Conservation (phyloP, 345 rosid genomes). For the Citrus unshiu region DNA sequence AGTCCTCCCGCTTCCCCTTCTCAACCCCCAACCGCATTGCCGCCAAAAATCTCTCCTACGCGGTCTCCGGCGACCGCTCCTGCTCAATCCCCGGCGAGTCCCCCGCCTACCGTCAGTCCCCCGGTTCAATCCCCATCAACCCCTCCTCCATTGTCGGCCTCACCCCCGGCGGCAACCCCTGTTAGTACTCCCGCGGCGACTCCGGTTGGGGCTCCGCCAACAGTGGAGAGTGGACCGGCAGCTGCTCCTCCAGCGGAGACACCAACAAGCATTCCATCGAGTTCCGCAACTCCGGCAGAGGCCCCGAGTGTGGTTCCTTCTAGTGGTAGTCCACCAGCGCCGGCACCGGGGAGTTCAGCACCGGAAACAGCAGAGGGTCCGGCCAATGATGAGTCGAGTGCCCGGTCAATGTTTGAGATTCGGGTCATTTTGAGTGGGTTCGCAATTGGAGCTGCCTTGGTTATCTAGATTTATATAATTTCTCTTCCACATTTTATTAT, state of each 20-base stretch:
- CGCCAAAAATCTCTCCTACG: slow-evolving; percentile 10
- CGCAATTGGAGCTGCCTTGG: slow-evolving; percentile 24
- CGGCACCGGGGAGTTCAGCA: slow-evolving; percentile 22
- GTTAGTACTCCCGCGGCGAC: slow-evolving; percentile 16
- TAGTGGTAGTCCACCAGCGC: slow-evolving; percentile 33
- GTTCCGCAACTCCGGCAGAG: slow-evolving; percentile 42
- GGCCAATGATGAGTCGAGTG: slow-evolving; percentile 38
- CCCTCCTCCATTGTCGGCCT: slow-evolving; percentile 20
- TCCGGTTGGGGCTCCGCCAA: slow-evolving; percentile 27
- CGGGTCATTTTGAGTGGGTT: slow-evolving; percentile 21
- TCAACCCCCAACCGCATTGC: slow-evolving; percentile 14
- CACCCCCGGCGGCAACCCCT: slow-evolving; percentile 24
- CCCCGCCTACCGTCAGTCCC: slow-evolving; percentile 4
- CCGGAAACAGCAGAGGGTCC: slow-evolving; percentile 34
- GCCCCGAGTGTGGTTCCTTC: slow-evolving; percentile 56
- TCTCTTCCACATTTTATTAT: neutral
- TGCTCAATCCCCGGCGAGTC: neutral
- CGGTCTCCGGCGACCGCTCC: slow-evolving; percentile 8
- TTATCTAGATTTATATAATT: slow-evolving; percentile 3
- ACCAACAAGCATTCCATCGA: slow-evolving; percentile 37
- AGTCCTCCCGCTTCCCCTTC: slow-evolving; percentile 12
- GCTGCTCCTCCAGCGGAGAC: slow-evolving; percentile 29
- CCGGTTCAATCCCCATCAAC: slow-evolving; percentile 22
- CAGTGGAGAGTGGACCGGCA: slow-evolving; percentile 30
- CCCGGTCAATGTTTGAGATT: slow-evolving; percentile 24